Evolutionary conservation across 345 rosid genomes (phyloP).

Genomic region (Eucalyptus shirleyi): DNA sequence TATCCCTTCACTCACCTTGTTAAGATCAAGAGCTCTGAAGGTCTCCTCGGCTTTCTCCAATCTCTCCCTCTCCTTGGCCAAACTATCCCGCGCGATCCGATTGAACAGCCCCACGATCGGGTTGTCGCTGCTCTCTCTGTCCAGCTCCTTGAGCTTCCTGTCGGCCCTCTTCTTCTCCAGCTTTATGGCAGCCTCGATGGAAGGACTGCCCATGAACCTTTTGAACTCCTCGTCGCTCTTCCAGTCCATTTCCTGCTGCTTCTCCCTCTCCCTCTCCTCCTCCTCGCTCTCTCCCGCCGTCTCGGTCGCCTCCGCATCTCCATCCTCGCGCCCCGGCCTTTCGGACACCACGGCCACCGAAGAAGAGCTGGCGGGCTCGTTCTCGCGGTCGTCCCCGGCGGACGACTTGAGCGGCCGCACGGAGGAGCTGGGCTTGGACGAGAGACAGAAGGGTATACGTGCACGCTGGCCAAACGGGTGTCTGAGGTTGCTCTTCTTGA

Average conservation of each 20-base stretch:
- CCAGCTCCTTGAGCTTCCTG: conserved; percentile 78
- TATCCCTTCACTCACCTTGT: conserved; percentile 37
- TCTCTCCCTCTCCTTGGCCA: conserved; percentile 67
- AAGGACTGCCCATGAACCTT: conserved; percentile 92
- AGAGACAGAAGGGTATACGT: not conserved
- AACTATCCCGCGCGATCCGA: conserved; percentile 41
- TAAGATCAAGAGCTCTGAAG: conserved; percentile 88
- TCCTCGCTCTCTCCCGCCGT: conserved; percentile 1
- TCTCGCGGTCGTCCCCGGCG: not conserved
- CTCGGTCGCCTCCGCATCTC: not conserved
- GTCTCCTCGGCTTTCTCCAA: conserved; percentile 80
- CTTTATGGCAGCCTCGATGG: conserved; percentile 92
- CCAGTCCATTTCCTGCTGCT: conserved; percentile 86
- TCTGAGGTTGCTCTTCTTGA: not conserved
- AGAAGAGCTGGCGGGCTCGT: not conserved
- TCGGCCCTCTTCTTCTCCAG: conserved; percentile 95
- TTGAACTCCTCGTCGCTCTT: conserved; percentile 91
- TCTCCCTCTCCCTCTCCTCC: conserved; percentile 20
- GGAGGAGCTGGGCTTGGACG: not conserved
- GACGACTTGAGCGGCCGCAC: not conserved
- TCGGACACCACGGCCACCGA: conserved; percentile 32
- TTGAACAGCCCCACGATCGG: conserved; percentile 44
- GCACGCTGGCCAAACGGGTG: not conserved
- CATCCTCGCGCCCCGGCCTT: conserved; percentile 1
- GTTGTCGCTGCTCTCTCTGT: conserved; percentile 37